phyloP scores from a whole-genome alignment of 140 eudicot genomes.

The Oenanthe javanica region DNA sequence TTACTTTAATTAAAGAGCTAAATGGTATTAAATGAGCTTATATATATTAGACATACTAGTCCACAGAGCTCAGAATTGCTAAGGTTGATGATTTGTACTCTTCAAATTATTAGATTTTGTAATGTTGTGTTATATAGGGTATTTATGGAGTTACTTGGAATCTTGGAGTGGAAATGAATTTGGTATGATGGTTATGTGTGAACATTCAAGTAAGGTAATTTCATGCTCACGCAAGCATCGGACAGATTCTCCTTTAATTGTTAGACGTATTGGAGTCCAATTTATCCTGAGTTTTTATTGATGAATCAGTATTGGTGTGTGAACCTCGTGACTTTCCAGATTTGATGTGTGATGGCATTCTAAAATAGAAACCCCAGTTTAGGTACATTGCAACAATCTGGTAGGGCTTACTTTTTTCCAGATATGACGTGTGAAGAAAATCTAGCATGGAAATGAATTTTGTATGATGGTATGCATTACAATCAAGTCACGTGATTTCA shows the following conservation, averaged over 20 bases:
- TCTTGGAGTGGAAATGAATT: not conserved
- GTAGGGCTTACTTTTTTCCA: not conserved
- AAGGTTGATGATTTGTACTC: not conserved
- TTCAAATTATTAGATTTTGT: not conserved
- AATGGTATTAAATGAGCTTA: not conserved
- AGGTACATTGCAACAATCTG: not conserved
- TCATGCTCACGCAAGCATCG: not conserved
- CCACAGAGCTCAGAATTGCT: no score
- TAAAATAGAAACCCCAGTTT: not conserved
- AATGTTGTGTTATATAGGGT: not conserved
- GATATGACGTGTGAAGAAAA: not conserved
- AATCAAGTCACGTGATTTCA: not conserved
- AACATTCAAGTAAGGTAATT: not conserved
- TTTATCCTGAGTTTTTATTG: not conserved
- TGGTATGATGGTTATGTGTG: not conserved
- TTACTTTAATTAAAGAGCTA: not conserved
- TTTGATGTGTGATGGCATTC: not conserved
- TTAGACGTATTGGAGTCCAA: not conserved
- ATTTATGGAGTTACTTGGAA: constrained; percentile 1
- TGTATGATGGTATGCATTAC: not conserved
- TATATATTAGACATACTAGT: not conserved
- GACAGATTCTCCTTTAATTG: not conserved
- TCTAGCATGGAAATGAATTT: not conserved
- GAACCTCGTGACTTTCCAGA: not conserved
- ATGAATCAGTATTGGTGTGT: not conserved